phyloP scores from a whole-genome alignment of 352 stramenopile species.

The Discostella stelligera region DNA sequence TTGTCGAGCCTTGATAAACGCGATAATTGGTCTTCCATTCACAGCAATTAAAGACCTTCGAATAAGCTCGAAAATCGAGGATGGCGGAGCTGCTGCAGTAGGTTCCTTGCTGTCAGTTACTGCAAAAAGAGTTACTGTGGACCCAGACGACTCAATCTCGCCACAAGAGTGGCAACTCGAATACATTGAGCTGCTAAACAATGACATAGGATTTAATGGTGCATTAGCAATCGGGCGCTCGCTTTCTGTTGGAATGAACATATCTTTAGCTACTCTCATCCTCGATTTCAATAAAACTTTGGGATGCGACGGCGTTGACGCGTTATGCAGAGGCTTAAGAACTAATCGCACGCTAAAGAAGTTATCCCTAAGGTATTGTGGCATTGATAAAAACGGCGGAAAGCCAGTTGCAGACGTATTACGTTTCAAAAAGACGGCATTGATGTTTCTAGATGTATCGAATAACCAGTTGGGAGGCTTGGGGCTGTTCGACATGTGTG shows the following conservation, averaged over 20 bases:
- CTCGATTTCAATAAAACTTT: slow-evolving; percentile 57
- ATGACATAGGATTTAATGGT: slow-evolving; percentile 43
- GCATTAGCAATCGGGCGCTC: slow-evolving; percentile 41
- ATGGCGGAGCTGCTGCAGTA: slow-evolving; percentile 45
- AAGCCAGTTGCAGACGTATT: slow-evolving; percentile 48
- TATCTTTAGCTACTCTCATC: slow-evolving; percentile 35
- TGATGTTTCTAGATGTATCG: slow-evolving; percentile 49
- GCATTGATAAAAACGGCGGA: slow-evolving; percentile 42
- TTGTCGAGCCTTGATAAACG: slow-evolving; percentile 50
- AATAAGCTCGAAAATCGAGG: slow-evolving; percentile 44
- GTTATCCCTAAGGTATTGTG: slow-evolving; percentile 52
- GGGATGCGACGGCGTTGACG: slow-evolving; percentile 30
- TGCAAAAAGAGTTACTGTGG: slow-evolving; percentile 13
- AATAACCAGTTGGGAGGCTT: slow-evolving; percentile 35
- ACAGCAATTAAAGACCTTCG: slow-evolving; percentile 46
- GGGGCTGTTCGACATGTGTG: slow-evolving; percentile 43
- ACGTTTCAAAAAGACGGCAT: slow-evolving; percentile 33
- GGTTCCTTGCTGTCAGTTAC: slow-evolving; percentile 38
- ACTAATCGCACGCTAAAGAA: slow-evolving; percentile 59
- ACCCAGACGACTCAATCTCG: slow-evolving; percentile 11
- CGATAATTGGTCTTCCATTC: slow-evolving; percentile 41
- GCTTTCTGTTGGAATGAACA: slow-evolving; percentile 52
- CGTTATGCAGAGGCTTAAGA: slow-evolving; percentile 53
- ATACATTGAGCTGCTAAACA: slow-evolving; percentile 53
- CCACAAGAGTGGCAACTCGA: slow-evolving; percentile 43